Evolutionary conservation across 139 green algal species (phyloP).

Genomic region (Closterium sp.): DNA sequence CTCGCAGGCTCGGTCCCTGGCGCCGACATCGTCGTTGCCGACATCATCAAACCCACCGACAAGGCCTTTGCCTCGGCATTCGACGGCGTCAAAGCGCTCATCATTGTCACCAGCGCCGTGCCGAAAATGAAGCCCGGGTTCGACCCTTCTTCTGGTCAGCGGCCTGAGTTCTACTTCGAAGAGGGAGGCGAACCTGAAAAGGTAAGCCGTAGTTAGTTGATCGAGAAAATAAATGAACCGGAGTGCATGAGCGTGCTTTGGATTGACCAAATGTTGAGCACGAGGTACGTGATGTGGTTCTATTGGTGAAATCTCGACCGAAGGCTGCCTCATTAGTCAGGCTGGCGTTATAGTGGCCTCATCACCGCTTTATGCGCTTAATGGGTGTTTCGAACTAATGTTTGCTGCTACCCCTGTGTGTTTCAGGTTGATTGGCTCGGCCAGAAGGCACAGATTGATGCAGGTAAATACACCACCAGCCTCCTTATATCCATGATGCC

Average conservation of each 20-base stretch:
- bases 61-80: constrained; percentile 2
- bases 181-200: constrained; percentile 48
- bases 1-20: constrained; percentile 4
- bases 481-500: background rate
- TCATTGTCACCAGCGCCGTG: constrained; percentile 54
- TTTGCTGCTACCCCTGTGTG: background rate
- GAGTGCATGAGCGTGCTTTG: background rate
- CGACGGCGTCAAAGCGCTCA: constrained; percentile 40
- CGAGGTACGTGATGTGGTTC: background rate
- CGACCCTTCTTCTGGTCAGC: constrained; percentile 34
- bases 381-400: background rate
- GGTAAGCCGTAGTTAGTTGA: background rate
- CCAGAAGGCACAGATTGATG: constrained; percentile 61
- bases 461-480: constrained; percentile 20
- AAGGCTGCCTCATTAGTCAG: no score
- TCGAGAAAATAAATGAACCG: background rate
- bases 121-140: constrained; percentile 55
- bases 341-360: background rate
- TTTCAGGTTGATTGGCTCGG: constrained; percentile 56
- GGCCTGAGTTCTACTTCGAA: constrained; percentile 54
- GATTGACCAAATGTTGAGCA: background rate
- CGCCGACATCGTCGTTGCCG: constrained; percentile 36
- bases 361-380: background rate
- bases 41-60: constrained; percentile 16
- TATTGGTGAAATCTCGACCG: background rate